A percentile compares a stretch with the other conserved stretches of the same genome.
phyloP scores from a whole-genome alignment of 371 early-diverging fungal genomes.

The Syncephalastrum contaminatum region DNA sequence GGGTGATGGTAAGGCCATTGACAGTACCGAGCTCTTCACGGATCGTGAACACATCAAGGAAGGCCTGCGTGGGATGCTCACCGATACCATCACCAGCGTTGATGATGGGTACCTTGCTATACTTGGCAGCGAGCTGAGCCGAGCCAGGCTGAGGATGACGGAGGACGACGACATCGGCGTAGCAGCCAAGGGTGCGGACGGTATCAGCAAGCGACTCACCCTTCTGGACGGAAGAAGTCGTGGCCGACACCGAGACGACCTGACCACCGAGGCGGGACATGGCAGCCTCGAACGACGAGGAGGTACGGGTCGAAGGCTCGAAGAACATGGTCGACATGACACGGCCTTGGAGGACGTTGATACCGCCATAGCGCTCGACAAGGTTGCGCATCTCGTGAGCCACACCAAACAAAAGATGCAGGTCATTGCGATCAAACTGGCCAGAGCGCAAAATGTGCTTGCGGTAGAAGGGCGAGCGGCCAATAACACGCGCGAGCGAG shows the following conservation, averaged over 20 bases:
- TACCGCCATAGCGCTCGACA: constrained; percentile 85
- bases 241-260: constrained; percentile 81
- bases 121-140: constrained; percentile 82
- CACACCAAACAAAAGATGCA: constrained; percentile 93
- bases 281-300: constrained; percentile 91
- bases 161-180: constrained; percentile 89
- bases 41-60: constrained; percentile 94
- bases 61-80: constrained; percentile 98
- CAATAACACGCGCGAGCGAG: constrained; percentile 62
- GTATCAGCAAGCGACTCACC: constrained; percentile 95
- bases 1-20: constrained; percentile 91
- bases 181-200: constrained; percentile 89
- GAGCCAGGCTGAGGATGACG: constrained; percentile 93
- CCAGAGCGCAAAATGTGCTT: constrained; percentile 88
- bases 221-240: constrained; percentile 89
- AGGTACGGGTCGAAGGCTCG: constrained; percentile 95
- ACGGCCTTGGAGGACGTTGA: constrained; percentile 85
- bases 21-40: constrained; percentile 95
- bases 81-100: constrained; percentile 97
- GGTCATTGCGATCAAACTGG: constrained; percentile 88
- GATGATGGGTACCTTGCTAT: constrained; percentile 88
- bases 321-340: constrained; percentile 94
- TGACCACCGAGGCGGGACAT: constrained; percentile 93
- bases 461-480: constrained; percentile 88
- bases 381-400: constrained; percentile 95